Base-by-base conservation (phyloP, 148 eudicot genomes). In the Chenopodium suecicum region DNA sequence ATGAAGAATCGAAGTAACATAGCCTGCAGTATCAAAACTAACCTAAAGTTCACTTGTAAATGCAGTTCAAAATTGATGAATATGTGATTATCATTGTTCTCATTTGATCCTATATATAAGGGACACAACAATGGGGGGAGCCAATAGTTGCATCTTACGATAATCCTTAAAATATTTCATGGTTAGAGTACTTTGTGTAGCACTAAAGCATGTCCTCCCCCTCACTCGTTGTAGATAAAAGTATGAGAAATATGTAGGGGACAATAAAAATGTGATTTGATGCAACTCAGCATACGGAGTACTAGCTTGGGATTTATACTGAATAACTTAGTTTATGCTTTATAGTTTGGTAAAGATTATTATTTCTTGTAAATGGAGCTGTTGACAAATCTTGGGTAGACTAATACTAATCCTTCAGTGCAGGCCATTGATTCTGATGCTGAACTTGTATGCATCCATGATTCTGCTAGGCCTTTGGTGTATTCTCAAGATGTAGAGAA, bases 381-480 rank as follows among this genome's bases (percentile, higher is more conserved):
- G 37, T 50, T 73, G 56, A 9, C n/a, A 20, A 19, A 0, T 74
- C 67, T 41, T 46, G 65, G 11, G 1, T 41, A 73, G 56, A 70
- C 78, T 65, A 66, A 78, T 56, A 74, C 76, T 68, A 11, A 41
- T 81, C 76, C 48, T 78, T 48, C 83, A 84, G 34, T 86, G 34
- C 90, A 96, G 99, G 93, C 82, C 75, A 83, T 92, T 81, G 93
- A 91, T 91, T 79, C 87, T 71, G 84, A 63, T 68, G 87, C 99
- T 64, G 90, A 92, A 81, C 95, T 96, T 77, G 91, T 91, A 22
- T 96, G 99, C 84, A 88, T 96, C 83, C 99, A 94, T 85, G 99
- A 96, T 89, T 96, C 99, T 82, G 99, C 99, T 41, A 92, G 99
- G 85, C 99, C 98, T 74, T 86, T 96, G 83, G 93, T 92, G 52